These are phyloP conservation scores for Paecilomyces dactylethromorphus DNA, from an alignment of 2,329 filamentous ascomycete species.

Conservation along the genomic window DNA sequence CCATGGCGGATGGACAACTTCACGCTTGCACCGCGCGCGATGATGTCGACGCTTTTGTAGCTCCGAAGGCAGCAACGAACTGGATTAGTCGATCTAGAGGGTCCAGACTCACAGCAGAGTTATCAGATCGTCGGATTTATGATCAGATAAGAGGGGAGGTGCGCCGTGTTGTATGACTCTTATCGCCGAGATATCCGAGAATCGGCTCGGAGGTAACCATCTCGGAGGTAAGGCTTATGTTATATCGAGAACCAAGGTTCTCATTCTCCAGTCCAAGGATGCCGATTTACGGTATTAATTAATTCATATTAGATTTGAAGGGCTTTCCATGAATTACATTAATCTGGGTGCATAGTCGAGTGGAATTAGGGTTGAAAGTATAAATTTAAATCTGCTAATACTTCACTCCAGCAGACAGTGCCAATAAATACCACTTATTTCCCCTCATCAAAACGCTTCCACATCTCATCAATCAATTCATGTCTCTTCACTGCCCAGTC, in stretches of 20 bases:
- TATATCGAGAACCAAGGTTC: not conserved
- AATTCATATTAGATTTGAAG: too few species aligned
- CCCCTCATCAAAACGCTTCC: conserved; percentile 5
- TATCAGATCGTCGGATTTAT: not conserved
- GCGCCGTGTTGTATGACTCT: not conserved
- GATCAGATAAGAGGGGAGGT: not conserved
- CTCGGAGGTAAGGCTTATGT: not conserved
- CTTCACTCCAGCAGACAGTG: too few species aligned
- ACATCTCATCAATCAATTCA: conserved; percentile 37
- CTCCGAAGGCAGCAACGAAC: not conserved
- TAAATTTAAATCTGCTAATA: too few species aligned
- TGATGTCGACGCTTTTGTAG: not conserved
- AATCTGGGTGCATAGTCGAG: too few species aligned
- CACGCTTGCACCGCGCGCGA: not conserved
- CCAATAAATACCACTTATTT: not conserved
- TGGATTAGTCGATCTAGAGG: not conserved
- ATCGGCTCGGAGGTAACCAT: not conserved
- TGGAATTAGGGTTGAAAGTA: too few species aligned
- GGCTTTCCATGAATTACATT: too few species aligned
- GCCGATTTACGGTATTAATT: too few species aligned
- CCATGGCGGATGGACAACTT: not conserved
- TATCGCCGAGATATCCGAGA: not conserved
- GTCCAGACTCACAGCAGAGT: not conserved
- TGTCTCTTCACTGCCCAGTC: conserved; percentile 43
- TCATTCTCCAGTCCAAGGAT: too few species aligned